These are phyloP conservation scores for Camellia sinensis DNA, from an alignment of 148 eudicot genomes.

Conservation along the genomic window DNA sequence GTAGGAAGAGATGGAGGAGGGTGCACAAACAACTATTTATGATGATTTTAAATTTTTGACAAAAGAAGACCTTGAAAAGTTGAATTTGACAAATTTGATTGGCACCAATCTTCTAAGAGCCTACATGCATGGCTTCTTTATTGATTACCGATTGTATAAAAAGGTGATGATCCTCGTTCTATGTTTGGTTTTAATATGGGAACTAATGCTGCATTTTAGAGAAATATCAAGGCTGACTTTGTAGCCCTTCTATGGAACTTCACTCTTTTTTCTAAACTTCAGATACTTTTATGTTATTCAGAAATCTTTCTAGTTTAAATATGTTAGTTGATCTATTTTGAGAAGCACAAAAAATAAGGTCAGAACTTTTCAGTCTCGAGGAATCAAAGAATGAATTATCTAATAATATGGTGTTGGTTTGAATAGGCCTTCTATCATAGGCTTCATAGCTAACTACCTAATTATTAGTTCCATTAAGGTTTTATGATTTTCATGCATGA, in stretches of 20 bases:
- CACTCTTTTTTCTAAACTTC: neutral
- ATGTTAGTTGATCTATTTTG: neutral
- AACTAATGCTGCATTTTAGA: slow-evolving; percentile 7
- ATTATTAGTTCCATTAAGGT: neutral
- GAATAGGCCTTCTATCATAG: neutral
- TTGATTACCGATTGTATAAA: slow-evolving; percentile 63
- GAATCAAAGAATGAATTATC: neutral
- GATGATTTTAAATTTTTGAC: slow-evolving; percentile 90
- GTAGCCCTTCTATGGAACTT: neutral
- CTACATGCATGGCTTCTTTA: slow-evolving; percentile 89
- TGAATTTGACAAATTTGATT: slow-evolving; percentile 65
- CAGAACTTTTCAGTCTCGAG: too few species aligned
- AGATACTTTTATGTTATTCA: neutral
- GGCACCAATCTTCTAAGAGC: slow-evolving; percentile 87
- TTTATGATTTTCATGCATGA: slow-evolving; percentile 2
- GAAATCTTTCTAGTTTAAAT: neutral
- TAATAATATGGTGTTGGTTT: neutral
- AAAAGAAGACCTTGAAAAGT: slow-evolving; percentile 73
- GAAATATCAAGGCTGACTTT: neutral
- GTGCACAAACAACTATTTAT: slow-evolving; percentile 75
- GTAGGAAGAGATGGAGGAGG: slow-evolving; percentile 95
- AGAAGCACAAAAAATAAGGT: neutral
- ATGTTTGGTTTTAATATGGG: neutral
- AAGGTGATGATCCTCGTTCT: slow-evolving; percentile 41
- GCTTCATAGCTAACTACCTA: neutral